phyloP scores from a whole-genome alignment of 768 basidiomycete genomes.

The Psilocybe sp. region DNA sequence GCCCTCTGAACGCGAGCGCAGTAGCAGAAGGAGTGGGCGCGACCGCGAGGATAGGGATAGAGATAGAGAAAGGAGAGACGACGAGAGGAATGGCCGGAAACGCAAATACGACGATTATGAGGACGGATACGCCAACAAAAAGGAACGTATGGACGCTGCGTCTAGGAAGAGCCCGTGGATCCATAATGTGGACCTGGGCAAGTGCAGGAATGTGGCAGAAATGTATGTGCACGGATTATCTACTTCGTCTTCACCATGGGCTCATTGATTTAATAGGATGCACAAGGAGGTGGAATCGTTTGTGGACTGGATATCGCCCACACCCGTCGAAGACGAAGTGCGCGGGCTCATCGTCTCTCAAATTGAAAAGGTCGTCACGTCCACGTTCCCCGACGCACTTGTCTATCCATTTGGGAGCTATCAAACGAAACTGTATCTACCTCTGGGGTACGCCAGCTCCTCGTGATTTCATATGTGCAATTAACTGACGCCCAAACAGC shows the following conservation, averaged over 20 bases:
- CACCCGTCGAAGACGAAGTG: constrained; percentile 80
- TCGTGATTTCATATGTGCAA: background rate
- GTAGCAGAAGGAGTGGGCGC: constrained; percentile 7
- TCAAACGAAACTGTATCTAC: constrained; percentile 91
- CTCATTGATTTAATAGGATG: constrained; percentile 48
- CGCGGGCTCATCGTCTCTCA: constrained; percentile 69
- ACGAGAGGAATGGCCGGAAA: constrained; percentile 16
- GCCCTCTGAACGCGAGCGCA: background rate
- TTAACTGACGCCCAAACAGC: constrained; percentile 38
- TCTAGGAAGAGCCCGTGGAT: constrained; percentile 72
- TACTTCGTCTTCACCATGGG: constrained; percentile 2
- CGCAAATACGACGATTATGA: constrained; percentile 18
- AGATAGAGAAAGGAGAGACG: constrained; percentile 27
- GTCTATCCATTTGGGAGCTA: constrained; percentile 91
- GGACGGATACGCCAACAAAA: constrained; percentile 46
- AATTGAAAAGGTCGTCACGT: constrained; percentile 62
- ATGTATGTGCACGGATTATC: constrained; percentile 52
- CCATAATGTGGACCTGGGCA: constrained; percentile 64
- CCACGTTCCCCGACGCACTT: constrained; percentile 74
- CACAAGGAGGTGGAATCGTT: constrained; percentile 87
- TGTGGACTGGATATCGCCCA: constrained; percentile 84
- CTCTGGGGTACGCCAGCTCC: constrained; percentile 66
- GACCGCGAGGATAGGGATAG: constrained; percentile 32
- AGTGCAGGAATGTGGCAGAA: constrained; percentile 76
- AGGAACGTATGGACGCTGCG: constrained; percentile 47